These are phyloP conservation scores for Climacium dendroides DNA, from an alignment of 225 moss, liverwort and hornwort species.

Conservation along the genomic window DNA sequence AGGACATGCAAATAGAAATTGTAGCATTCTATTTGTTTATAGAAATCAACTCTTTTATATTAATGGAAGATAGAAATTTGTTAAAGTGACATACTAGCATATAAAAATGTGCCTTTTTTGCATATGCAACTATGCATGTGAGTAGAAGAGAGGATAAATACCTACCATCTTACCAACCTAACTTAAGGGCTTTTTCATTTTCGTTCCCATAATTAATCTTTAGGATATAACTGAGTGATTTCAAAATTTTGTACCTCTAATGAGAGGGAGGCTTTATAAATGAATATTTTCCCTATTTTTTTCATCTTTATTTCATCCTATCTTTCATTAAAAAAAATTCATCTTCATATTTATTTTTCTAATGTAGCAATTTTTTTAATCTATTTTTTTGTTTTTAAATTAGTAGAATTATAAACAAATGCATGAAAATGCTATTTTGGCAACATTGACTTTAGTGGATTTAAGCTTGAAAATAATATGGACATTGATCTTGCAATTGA, in stretches of 20 bases:
- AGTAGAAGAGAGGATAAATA: background rate
- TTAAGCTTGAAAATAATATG: background rate
- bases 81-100: too few species aligned
- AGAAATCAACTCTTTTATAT: background rate
- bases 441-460: rapidly evolving
- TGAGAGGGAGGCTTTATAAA: background rate
- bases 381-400: background rate
- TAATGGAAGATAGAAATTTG: background rate
- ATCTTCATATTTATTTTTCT: background rate
- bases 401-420: background rate
- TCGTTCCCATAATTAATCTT: background rate
- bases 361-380: background rate
- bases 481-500: background rate
- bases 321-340: background rate
- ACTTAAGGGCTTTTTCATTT: background rate
- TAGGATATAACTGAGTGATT: background rate
- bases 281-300: background rate
- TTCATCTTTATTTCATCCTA: too few species aligned
- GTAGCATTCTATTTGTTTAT: background rate
- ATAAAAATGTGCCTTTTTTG: background rate
- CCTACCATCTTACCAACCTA: background rate
- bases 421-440: rapidly evolving
- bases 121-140: background rate
- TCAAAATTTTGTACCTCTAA: background rate
- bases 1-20: background rate